Conservation (phyloP, 192 early-diverging fungal species). For the Dissophora ornata region DNA sequence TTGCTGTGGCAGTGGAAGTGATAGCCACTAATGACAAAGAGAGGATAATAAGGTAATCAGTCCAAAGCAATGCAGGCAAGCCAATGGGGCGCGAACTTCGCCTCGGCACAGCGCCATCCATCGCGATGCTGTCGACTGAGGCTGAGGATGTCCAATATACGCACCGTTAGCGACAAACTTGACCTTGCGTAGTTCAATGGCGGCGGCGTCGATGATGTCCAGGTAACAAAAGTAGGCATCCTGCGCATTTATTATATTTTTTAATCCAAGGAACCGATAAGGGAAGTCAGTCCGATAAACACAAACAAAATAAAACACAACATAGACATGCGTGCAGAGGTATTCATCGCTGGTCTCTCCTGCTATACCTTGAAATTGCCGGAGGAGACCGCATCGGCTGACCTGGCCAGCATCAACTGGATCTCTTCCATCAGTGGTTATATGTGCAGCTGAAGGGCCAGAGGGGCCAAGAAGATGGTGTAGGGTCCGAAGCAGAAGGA, state of each 20-base stretch:
- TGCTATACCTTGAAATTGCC: slow-evolving; percentile 63
- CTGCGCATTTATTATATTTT: slow-evolving; percentile 52
- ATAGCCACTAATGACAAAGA: slow-evolving; percentile 41
- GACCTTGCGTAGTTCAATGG: slow-evolving; percentile 60
- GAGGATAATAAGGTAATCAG: slow-evolving; percentile 20
- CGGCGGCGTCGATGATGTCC: slow-evolving; percentile 54
- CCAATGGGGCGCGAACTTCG: too few relatives aligned
- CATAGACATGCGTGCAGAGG: too few relatives aligned
- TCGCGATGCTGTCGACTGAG: too few relatives aligned
- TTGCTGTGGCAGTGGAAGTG: slow-evolving; percentile 51
- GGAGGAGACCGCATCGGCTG: slow-evolving; percentile 52
- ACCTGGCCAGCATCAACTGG: slow-evolving; percentile 51
- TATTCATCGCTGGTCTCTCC: too few relatives aligned
- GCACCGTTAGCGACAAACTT: slow-evolving; percentile 71
- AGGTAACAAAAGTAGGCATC: slow-evolving; percentile 66
- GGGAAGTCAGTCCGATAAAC: neutral
- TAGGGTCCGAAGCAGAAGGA: slow-evolving; percentile 2
- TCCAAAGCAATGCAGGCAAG: neutral
- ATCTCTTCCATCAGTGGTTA: slow-evolving; percentile 53
- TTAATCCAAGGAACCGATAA: neutral
- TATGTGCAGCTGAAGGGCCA: slow-evolving; percentile 3
- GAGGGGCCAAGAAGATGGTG: slow-evolving; percentile 10
- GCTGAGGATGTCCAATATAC: slow-evolving; percentile 9
- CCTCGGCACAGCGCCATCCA: too few relatives aligned
- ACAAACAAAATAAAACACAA: neutral